Base-by-base conservation (phyloP, 345 rosid genomes). In the Leavenworthia alabamica region DNA sequence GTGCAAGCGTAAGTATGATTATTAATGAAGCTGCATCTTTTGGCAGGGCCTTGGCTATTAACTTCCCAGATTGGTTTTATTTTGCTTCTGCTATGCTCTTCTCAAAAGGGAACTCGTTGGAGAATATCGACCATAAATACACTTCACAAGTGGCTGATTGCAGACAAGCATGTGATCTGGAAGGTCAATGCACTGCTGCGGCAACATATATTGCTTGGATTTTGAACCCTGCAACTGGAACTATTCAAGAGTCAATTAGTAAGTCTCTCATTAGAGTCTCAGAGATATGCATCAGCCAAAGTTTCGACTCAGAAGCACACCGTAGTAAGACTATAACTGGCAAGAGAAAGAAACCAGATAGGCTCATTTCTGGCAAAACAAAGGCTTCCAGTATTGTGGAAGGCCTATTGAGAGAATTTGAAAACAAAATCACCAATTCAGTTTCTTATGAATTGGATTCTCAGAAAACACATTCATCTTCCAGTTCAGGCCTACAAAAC, bases 51-150 rank as follows among this genome's bases (percentile, higher is more conserved):
- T 72, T 87, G 64, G 95, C 89, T 62, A 75, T 90, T 49, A 74
- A 71, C 76, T 87, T 90, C 70, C 97, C 90, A 43, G 79, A 78
- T 39, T 87, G 95, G 95, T 90, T 85, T 74, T 82, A 72, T 70
- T 81, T 82, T 80, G 92, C 90, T 60, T 82, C 84, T 53, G 46
- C 75, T 45, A 33, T 78, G 61, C 80, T 90, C 48, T 82, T 90
- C 74, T 68, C 72, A 3, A 68, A 66, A 41, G 68, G 67, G 57
- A 66, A 19, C 41, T 72, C 64, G 33, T 6, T 73, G 33, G 15
- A 65, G 74, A 14, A 28, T 12, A 62, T 62, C 5, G 58, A 36
- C 46, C 40, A 9, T 20, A 46, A 22, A 48, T 49, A 58, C 63
- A 35, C 60, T 23, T 26, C 66, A 17, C 62, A 45, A 39, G 40